Evolutionary conservation across 2,329 filamentous ascomycete species (phyloP).

Genomic region (Botrytis elliptica): DNA sequence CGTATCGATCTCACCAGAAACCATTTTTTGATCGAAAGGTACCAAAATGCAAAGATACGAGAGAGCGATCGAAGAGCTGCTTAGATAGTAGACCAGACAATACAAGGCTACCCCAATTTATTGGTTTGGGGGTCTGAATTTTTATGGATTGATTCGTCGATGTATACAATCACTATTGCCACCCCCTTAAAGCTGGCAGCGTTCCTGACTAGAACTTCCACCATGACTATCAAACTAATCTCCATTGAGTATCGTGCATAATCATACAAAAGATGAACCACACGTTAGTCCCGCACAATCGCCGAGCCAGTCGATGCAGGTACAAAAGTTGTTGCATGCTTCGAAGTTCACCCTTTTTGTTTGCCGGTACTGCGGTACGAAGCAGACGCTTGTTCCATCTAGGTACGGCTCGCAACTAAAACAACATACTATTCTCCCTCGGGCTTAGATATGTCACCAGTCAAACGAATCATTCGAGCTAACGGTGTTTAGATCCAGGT

Average conservation of each 20-base stretch:
- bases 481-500: neutral
- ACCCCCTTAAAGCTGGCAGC: slow-evolving; percentile 6
- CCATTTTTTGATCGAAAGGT: neutral
- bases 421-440: neutral
- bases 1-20: neutral
- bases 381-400: neutral
- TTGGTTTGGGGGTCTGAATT: neutral
- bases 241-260: slow-evolving; percentile 5
- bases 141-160: neutral
- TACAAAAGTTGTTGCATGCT: slow-evolving; percentile 14
- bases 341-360: slow-evolving; percentile 16
- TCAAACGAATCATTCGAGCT: neutral
- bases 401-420: slow-evolving; percentile 17
- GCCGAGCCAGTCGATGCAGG: slow-evolving; percentile 10
- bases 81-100: neutral
- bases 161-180: neutral
- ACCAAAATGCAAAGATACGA: slow-evolving; percentile 8
- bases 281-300: slow-evolving; percentile 13
- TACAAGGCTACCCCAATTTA: slow-evolving; percentile 4
- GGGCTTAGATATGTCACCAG: slow-evolving; percentile 8
- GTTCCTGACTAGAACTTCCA: slow-evolving; percentile 16
- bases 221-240: neutral
- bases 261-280: slow-evolving; percentile 15
- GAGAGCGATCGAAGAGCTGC: neutral
- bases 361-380: slow-evolving; percentile 15